A percentile compares a stretch with the other conserved stretches of the same genome.
Conservation (phyloP, 768 basidiomycete species). For the Cantharellus anzutake region DNA sequence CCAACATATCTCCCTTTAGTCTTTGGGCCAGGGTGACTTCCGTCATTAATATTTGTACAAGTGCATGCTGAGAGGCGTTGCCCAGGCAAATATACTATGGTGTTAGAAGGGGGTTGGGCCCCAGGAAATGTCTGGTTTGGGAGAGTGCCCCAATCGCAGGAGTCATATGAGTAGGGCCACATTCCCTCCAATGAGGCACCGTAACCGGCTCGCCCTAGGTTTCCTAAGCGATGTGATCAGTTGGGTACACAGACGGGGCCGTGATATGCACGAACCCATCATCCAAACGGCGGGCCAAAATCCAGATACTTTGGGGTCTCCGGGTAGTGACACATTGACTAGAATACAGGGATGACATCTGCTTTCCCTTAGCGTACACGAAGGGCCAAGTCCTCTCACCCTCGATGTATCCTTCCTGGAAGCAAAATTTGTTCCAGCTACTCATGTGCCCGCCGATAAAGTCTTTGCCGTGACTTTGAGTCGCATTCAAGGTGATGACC, state of each 20-base stretch:
- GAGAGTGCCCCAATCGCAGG: constrained; percentile 76
- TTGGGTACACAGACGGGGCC: not conserved
- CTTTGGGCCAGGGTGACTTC: constrained; percentile 76
- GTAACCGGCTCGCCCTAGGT: constrained; percentile 81
- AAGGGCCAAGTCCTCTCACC: not conserved
- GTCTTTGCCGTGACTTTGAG: constrained; percentile 8
- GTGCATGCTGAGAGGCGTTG: constrained; percentile 80
- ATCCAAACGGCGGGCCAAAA: constrained; percentile 14
- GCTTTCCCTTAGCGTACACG: not conserved
- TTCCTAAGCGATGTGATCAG: constrained; percentile 21
- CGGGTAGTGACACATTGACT: constrained; percentile 11
- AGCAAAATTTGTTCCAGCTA: constrained; percentile 16
- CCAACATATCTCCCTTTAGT: constrained; percentile 65
- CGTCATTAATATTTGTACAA: constrained; percentile 46
- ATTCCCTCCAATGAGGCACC: constrained; percentile 74
- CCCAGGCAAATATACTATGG: constrained; percentile 59
- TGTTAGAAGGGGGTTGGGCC: constrained; percentile 27
- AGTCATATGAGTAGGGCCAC: constrained; percentile 33
- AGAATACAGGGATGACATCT: not conserved
- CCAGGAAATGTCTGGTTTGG: constrained; percentile 52
- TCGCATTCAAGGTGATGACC: constrained; percentile 8
- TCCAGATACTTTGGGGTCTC: constrained; percentile 8
- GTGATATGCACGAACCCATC: constrained; percentile 9
- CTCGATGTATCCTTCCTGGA: constrained; percentile 13
- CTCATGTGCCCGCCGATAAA: constrained; percentile 11